phyloP scores from a whole-genome alignment of 164 flowering plant species.

The Berberis thunbergii region DNA sequence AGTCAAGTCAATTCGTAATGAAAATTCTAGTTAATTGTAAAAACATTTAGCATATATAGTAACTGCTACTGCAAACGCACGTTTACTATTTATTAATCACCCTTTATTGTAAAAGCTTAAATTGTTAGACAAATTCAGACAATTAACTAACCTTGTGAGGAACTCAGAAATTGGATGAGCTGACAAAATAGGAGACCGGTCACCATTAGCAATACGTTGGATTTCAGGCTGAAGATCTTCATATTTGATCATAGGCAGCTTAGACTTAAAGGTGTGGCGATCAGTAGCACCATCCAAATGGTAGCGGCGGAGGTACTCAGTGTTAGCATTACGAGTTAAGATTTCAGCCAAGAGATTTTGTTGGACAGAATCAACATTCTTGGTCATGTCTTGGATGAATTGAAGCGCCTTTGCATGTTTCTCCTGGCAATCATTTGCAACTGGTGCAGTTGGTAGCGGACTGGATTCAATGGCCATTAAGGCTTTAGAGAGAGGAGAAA shows the following conservation, averaged over 20 bases:
- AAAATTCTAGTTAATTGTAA: neutral
- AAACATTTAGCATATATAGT: too few relatives aligned
- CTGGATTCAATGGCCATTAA: too few relatives aligned
- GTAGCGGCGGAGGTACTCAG: conserved; percentile 51
- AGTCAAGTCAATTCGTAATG: neutral
- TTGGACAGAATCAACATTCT: conserved; percentile 45
- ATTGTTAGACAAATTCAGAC: neutral
- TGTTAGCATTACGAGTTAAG: conserved; percentile 35
- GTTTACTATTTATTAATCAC: neutral
- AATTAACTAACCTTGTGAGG: conserved; percentile 51
- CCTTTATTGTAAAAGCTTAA: neutral
- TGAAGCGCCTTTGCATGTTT: conserved; percentile 47
- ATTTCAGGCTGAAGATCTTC: conserved; percentile 66
- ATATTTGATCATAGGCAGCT: conserved; percentile 49
- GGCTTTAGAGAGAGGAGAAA: too few relatives aligned
- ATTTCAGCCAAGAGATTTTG: conserved; percentile 44
- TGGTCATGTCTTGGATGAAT: conserved; percentile 64
- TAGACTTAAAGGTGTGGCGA: conserved; percentile 46
- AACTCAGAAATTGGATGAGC: conserved; percentile 66
- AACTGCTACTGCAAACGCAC: neutral
- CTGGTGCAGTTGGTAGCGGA: too few relatives aligned
- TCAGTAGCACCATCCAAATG: conserved; percentile 38
- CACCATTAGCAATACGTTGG: conserved; percentile 68
- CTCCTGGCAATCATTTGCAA: conserved; percentile 11
- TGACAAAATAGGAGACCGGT: conserved; percentile 49